Percentiles rank a stretch among this genome's conserved stretches.
phyloP scores from a whole-genome alignment of 257 asterid genomes.

The Nemophila menziesii region DNA sequence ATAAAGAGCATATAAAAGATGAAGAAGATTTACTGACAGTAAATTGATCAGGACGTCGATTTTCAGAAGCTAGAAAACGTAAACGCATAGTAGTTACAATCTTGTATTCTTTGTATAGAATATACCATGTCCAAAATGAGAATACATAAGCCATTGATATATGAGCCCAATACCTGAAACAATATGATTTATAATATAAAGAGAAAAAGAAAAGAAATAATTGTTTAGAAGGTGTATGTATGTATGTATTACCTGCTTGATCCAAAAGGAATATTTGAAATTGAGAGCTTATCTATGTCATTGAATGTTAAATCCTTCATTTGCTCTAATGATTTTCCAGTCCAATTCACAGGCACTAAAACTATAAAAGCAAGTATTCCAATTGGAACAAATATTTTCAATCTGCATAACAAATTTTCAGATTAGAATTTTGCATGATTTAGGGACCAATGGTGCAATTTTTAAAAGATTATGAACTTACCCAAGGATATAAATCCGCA shows the following conservation, averaged over 20 bases:
- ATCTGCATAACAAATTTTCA: constrained; percentile 30
- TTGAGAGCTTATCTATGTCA: constrained; percentile 75
- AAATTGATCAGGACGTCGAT: constrained; percentile 80
- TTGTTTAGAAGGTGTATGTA: neutral
- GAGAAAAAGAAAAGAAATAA: no score
- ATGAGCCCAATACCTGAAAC: constrained; percentile 75
- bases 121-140: constrained; percentile 77
- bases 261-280: constrained; percentile 70
- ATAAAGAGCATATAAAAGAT: no score
- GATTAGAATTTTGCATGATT: neutral
- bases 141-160: constrained; percentile 63
- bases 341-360: constrained; percentile 80
- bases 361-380: constrained; percentile 56
- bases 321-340: constrained; percentile 42
- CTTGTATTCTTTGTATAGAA: constrained; percentile 69
- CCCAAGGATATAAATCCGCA: constrained; percentile 86
- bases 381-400: constrained; percentile 76
- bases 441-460: no score
- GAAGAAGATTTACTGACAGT: constrained; percentile 40
- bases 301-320: constrained; percentile 55
- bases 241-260: constrained; percentile 48
- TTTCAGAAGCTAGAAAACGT: constrained; percentile 76
- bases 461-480: constrained; percentile 20
- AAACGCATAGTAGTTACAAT: constrained; percentile 57
- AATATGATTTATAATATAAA: no score